These are phyloP conservation scores for Trypanosoma boissoni DNA, from an alignment of 208 protist species.

Conservation along the genomic window DNA sequence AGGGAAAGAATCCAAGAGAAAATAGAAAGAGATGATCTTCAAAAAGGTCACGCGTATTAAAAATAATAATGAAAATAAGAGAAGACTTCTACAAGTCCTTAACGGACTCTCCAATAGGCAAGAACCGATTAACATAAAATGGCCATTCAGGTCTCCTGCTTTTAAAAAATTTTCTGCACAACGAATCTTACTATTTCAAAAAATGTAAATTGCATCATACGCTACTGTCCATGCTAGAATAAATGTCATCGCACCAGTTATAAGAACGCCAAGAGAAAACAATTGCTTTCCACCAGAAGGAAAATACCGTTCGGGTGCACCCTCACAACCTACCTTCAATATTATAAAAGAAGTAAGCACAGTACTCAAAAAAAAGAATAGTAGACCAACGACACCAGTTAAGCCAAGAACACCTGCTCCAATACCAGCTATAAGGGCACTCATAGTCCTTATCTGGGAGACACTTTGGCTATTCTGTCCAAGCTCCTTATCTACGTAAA, in stretches of 20 bases:
- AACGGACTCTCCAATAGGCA: too few relatives aligned
- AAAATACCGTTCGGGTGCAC: conserved; percentile 67
- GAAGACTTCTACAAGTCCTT: too few relatives aligned
- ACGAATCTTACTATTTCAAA: conserved; percentile 33
- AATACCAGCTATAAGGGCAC: conserved; percentile 66
- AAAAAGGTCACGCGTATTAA: too few relatives aligned
- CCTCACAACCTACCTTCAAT: conserved; percentile 43
- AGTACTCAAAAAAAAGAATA: conserved; percentile 67
- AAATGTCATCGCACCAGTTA: conserved; percentile 73
- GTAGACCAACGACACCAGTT: conserved; percentile 55
- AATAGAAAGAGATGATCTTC: too few relatives aligned
- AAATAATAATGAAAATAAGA: too few relatives aligned
- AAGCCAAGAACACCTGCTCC: conserved; percentile 74
- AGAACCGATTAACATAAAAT: not conserved
- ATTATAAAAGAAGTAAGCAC: conserved; percentile 62
- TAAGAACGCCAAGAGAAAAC: conserved; percentile 63
- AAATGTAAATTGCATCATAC: conserved; percentile 90
- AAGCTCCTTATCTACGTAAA: conserved; percentile 52
- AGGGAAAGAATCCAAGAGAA: not conserved
- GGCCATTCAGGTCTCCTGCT: too few relatives aligned
- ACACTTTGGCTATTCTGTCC: conserved; percentile 60
- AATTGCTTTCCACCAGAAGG: conserved; percentile 61
- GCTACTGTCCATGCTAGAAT: conserved; percentile 82
- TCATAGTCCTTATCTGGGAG: conserved; percentile 69
- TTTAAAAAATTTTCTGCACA: not conserved